Evolutionary conservation across 345 rosid genomes (phyloP).

Genomic region (Dimocarpus longan): DNA sequence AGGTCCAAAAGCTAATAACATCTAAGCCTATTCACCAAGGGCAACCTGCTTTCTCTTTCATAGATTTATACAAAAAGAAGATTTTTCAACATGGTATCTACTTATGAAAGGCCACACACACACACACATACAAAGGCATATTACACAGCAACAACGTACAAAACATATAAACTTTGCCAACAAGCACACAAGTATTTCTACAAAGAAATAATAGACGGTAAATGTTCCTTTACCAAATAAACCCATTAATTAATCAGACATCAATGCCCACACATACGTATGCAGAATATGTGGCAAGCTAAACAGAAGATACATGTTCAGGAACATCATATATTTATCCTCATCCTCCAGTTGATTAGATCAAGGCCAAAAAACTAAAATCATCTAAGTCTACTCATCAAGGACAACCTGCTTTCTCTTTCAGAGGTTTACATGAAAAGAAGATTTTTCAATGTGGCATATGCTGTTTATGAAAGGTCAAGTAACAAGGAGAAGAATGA

Average conservation of each 20-base stretch:
- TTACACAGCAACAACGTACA: neutral
- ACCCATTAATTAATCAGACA: neutral
- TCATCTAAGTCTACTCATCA: neutral
- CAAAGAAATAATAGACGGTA: neutral
- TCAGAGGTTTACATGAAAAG: neutral
- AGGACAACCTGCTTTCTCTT: slow-evolving; percentile 1
- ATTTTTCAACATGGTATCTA: neutral
- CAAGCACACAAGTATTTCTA: neutral
- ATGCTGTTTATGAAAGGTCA: neutral
- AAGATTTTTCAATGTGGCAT: neutral
- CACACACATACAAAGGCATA: neutral
- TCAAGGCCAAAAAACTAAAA: neutral
- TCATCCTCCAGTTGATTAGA: neutral
- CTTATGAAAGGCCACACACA: neutral
- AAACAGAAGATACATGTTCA: neutral
- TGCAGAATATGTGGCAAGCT: neutral
- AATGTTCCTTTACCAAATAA: neutral
- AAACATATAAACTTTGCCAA: neutral
- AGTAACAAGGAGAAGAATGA: neutral
- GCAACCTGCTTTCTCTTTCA: slow-evolving; percentile 1
- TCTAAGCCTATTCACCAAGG: neutral
- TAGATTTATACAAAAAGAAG: neutral
- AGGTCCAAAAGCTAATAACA: neutral
- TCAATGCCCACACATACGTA: neutral
- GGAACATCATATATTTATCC: neutral